Percentiles rank a stretch among this genome's conserved stretches.
These are phyloP conservation scores for Penicillium canescens DNA, from an alignment of 495 filamentous ascomycete species.

Conservation along the genomic window DNA sequence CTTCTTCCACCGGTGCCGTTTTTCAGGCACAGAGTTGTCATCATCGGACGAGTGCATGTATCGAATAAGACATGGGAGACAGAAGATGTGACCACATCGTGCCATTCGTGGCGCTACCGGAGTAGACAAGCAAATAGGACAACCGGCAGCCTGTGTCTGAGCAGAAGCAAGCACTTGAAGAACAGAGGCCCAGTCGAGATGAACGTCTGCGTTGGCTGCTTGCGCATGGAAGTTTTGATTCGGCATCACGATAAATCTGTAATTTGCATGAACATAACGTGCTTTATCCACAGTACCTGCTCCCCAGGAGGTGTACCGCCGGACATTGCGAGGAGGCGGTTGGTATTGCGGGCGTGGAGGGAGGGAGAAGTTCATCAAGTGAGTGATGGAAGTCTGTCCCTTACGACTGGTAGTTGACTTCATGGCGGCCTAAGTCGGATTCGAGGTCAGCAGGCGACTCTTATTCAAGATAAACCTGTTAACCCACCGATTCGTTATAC, in stretches of 20 bases:
- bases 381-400: conserved; percentile 95
- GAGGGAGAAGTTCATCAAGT: conserved; percentile 88
- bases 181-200: conserved; percentile 87
- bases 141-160: conserved; percentile 82
- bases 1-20: conserved; percentile 83
- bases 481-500: conserved; percentile 74
- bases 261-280: conserved; percentile 95
- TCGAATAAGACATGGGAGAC: conserved; percentile 86
- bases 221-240: conserved; percentile 76
- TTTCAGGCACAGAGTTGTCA: conserved; percentile 59
- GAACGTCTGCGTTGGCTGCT: conserved; percentile 82
- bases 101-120: conserved; percentile 97
- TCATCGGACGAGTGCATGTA: conserved; percentile 90
- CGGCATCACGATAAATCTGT: conserved; percentile 92
- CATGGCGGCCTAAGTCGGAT: conserved; percentile 63
- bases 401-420: conserved; percentile 80
- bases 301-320: conserved; percentile 76
- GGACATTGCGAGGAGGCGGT: conserved; percentile 55
- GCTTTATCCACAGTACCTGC: conserved; percentile 88
- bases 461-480: conserved; percentile 2
- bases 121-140: conserved; percentile 89
- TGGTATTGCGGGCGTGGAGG: conserved; percentile 73
- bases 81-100: conserved; percentile 96
- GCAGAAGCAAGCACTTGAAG: conserved; percentile 89
- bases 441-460: conserved; percentile 21